phyloP scores from a whole-genome alignment of 2,329 filamentous ascomycete species.

The Cryphonectria japonica region DNA sequence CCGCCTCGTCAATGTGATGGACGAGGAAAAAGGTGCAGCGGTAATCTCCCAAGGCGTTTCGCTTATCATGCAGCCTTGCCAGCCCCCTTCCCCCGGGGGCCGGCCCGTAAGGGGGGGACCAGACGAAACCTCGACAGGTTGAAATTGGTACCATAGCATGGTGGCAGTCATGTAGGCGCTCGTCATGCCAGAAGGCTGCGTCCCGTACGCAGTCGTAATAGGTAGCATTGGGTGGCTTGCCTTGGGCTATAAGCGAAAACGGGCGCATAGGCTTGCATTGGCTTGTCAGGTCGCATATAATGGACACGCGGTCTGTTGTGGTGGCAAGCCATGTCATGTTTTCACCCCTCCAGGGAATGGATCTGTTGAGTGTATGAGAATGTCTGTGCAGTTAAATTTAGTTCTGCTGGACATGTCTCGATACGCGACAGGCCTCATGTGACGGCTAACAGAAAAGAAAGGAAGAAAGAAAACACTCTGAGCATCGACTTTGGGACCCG shows the following conservation, averaged over 20 bases:
- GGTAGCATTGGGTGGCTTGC: neutral
- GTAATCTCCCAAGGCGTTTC: slow-evolving; percentile 27
- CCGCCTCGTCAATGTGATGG: slow-evolving; percentile 24
- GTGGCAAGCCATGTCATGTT: neutral
- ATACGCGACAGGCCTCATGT: neutral
- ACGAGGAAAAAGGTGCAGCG: slow-evolving; percentile 22
- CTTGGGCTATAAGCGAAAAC: neutral
- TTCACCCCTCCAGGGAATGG: neutral
- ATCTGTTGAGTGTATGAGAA: neutral
- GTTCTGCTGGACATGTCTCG: neutral
- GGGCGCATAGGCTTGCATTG: neutral
- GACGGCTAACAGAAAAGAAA: neutral
- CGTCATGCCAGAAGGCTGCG: neutral
- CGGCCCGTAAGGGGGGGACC: neutral
- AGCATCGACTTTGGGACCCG: neutral
- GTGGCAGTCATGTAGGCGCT: neutral
- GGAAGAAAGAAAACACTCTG: neutral
- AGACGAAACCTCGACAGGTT: neutral
- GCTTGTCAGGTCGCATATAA: slow-evolving; percentile 2
- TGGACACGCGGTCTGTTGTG: neutral
- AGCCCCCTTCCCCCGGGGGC: neutral
- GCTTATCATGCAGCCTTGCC: slow-evolving; percentile 25
- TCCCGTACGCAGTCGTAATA: neutral
- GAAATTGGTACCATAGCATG: neutral
- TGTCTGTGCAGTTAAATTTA: neutral